A percentile compares a stretch with the other conserved stretches of the same genome.
Conservation (phyloP, 768 basidiomycete genomes). For the Lactifluus pinguis region DNA sequence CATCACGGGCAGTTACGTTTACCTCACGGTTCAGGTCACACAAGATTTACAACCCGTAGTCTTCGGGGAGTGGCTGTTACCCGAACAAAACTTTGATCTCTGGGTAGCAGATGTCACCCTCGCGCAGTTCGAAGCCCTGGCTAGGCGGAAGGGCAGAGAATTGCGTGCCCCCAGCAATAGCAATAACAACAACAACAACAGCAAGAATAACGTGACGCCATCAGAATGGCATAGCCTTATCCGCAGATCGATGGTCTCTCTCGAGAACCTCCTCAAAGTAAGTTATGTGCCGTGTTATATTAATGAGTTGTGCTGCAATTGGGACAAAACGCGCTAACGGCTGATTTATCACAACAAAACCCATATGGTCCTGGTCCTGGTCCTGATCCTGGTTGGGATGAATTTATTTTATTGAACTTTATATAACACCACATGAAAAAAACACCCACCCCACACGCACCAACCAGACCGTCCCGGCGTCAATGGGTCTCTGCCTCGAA, state of each 20-base stretch:
- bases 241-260: conserved; percentile 53
- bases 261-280: conserved; percentile 72
- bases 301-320: not conserved
- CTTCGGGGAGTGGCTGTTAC: conserved; percentile 67
- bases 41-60: conserved; percentile 86
- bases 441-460: not conserved
- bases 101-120: conserved; percentile 79
- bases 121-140: conserved; percentile 67
- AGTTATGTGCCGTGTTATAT: conserved; percentile 21
- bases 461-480: conserved; percentile 46
- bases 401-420: conserved; percentile 10
- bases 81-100: conserved; percentile 62
- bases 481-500: conserved; percentile 74
- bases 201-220: conserved; percentile 19
- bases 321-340: conserved; percentile 5
- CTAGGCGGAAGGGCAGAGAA: conserved; percentile 40
- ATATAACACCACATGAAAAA: conserved; percentile 2
- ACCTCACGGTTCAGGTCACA: conserved; percentile 85
- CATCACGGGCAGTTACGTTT: conserved; percentile 80
- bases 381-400: conserved; percentile 1
- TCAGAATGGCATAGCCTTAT: conserved; percentile 41
- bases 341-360: conserved; percentile 3
- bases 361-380: not conserved
- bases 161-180: conserved; percentile 23
- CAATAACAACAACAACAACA: not conserved